Evolutionary conservation across 73 alveolate genomes (phyloP), one percentile per base, ranked within the genome.

Genomic region (Blepharisma japonicum): DNA sequence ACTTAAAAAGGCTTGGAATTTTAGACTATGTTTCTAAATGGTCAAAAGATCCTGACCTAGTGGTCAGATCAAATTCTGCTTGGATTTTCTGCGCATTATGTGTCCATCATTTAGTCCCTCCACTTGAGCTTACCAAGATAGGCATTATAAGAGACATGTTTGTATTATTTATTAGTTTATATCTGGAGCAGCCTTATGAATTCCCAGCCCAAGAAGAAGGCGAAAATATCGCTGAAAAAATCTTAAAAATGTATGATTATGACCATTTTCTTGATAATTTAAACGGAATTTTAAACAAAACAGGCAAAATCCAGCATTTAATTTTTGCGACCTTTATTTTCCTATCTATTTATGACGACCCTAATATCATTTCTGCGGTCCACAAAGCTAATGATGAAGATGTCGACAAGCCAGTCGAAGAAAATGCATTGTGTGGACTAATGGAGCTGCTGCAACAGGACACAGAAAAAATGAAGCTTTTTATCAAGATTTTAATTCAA

Each of bases 371-470:
- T 20, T 20, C 50, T 9, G 23, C 74, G 4, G 74, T 61, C 39
- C 74, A 61, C 47, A 61, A 61, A 61, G 23, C 74, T 18, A 61
- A 11, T 61, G 46, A 61, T 18, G 46, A 70, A 45, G 76, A 70
- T 18, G 66, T 70, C 25, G 80, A 70, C 66, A 70, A 70, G 39
- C 39, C 68, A 70, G 80, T 70, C 32, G 80, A 70, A 70, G 80
- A 70, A 70, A 47, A 47, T 45, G 80, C 80, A 14, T 70, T 70
- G 27, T 47, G 56, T 45, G 80, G 80, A 25, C 45, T 70, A 45
- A 70, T 45, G 80, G 66, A 45, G 46, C 66, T 70, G 9, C 42
- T 70, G 39, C 68, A 39, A 2, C 18, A 47, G 46, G 66, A 70
- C 27, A 14, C 80, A n/a, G 66, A 70, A 20, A 70, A 23, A n/a